Base-by-base conservation (phyloP, 2,329 filamentous ascomycete genomes). In the Fusarium sp. region DNA sequence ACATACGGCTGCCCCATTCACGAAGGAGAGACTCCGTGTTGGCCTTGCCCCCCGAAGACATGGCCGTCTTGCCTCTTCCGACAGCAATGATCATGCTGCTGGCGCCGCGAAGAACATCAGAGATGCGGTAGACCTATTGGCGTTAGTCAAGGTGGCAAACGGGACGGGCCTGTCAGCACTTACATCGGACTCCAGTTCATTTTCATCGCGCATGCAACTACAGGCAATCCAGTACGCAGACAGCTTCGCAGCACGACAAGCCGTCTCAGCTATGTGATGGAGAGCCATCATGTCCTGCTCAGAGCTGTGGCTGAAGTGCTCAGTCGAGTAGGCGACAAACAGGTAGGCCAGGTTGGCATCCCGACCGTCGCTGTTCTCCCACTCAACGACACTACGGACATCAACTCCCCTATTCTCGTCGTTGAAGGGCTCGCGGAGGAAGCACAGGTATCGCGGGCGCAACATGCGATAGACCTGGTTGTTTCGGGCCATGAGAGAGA, bases 1-100 rank as follows among this genome's bases (percentile, higher is more conserved):
- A 79, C 76, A 79, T 79, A 14, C 76, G 73, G n/a, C 74, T 77
- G 13, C 77, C 77, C 77, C 77, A 79, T 70, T 79, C 76, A 11
- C 72, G 74, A 13, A 79, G 71, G 9, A 79, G 60, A n/a, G 66
- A 52, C 35, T 79, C 77, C 2, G 77, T 76, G 14, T 71, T 72
- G 47, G 59, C 45, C 37, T 74, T 76, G 18, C 58, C 67, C 16
- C 58, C 67, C 20, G 71, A 68, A 13, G 63, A 56, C 4, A 60
- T 60, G 5, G 66, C 35, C 9, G 50, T 57, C 42, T 76, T 76
- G 16, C 77, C 73, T 34, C 64, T 69, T 6, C 76, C 75, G 4
- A 78, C 70, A 14, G 75, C 76, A 18, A 78, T 78, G 20, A 75
- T 67, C 77, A 78, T 78, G 27, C 67, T 66, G 42, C 74, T 67